Conservation (phyloP, 257 asterid species). For the Nicotiana knightiana region DNA sequence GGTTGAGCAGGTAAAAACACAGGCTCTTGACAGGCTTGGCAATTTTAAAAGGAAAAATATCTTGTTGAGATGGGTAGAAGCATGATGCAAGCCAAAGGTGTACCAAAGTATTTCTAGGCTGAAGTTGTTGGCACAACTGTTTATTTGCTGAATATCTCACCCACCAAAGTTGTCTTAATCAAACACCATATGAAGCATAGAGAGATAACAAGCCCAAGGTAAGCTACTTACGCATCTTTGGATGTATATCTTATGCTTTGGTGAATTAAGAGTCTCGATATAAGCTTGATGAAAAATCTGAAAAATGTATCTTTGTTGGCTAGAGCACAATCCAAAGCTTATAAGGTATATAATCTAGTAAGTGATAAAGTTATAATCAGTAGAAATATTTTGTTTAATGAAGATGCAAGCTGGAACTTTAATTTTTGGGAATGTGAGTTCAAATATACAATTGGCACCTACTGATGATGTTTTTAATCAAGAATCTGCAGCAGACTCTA, state of each 20-base stretch:
- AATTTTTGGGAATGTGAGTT: too few species aligned
- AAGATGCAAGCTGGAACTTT: background rate
- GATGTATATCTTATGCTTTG: background rate
- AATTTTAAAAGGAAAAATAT: too few species aligned
- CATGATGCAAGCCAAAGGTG: too few species aligned
- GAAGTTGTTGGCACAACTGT: background rate
- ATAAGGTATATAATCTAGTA: background rate
- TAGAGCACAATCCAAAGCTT: background rate
- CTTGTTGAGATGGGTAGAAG: too few species aligned
- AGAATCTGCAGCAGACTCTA: background rate
- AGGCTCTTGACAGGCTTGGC: too few species aligned
- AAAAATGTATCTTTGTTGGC: background rate
- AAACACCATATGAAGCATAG: background rate
- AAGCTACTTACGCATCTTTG: background rate
- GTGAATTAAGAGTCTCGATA: background rate
- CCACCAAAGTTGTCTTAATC: background rate
- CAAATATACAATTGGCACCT: background rate
- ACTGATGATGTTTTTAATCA: background rate
- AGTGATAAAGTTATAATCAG: background rate
- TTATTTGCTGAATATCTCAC: background rate
- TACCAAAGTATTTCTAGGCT: background rate
- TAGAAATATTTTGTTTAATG: background rate
- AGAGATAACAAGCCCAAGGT: background rate
- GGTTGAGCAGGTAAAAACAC: too few species aligned
- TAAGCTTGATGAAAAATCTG: background rate